A percentile compares a stretch with the other conserved stretches of the same genome.
Conservation (phyloP, 2,329 filamentous ascomycete species). For the Fusarium gaditjirri region DNA sequence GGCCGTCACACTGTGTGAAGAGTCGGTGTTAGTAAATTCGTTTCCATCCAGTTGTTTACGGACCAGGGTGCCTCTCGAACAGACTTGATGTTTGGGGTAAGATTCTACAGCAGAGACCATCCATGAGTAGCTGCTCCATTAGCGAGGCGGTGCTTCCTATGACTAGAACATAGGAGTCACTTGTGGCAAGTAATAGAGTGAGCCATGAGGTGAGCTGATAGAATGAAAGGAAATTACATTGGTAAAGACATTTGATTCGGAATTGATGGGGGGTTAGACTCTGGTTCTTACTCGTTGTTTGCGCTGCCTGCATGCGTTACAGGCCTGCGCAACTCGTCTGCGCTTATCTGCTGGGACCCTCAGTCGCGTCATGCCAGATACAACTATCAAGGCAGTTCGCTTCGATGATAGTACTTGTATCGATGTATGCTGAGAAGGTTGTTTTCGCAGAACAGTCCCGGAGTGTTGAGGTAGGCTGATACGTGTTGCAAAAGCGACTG, state of each 20-base stretch:
- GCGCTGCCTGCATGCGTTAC: conserved; percentile 71
- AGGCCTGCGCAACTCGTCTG: conserved; percentile 71
- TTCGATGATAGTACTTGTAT: not conserved
- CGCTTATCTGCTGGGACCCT: conserved; percentile 69
- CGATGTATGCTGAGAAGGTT: not conserved
- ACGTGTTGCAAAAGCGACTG: not conserved
- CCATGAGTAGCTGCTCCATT: not conserved
- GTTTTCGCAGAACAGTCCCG: not conserved
- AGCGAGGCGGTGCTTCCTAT: not conserved
- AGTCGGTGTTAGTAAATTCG: not conserved
- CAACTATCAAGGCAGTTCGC: not conserved
- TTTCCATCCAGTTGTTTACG: not conserved
- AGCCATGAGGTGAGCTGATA: not conserved
- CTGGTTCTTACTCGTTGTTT: conserved; percentile 70
- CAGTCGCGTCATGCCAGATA: conserved; percentile 59
- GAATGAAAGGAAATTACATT: not conserved
- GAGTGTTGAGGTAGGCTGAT: not conserved
- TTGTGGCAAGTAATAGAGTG: not conserved
- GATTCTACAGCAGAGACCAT: too few relatives aligned
- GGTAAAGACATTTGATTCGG: not conserved
- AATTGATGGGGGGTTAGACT: too few relatives aligned
- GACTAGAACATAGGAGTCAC: not conserved
- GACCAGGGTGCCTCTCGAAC: not conserved
- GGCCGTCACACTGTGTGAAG: conserved; percentile 65
- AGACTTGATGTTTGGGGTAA: not conserved